Conservation (phyloP, 164 flowering plant species). For the Kalanchoe fedtschenkoi region DNA sequence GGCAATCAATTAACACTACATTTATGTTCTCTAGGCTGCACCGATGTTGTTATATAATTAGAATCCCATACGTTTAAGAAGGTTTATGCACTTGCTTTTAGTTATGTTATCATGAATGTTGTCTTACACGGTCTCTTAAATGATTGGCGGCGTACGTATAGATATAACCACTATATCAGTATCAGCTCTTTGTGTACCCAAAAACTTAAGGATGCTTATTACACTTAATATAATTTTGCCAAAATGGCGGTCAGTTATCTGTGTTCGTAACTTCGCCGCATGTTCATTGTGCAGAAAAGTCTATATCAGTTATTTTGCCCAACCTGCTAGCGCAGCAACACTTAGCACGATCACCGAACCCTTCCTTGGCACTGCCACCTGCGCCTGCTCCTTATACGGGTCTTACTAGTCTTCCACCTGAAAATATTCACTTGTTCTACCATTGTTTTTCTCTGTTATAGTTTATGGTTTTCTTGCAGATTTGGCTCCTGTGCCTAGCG, state of each 20-base stretch:
- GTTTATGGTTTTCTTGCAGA: neutral
- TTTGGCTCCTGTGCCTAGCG: neutral
- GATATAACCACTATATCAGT: too few relatives aligned
- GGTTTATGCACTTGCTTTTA: too few relatives aligned
- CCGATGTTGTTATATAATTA: too few relatives aligned
- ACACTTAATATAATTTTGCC: neutral
- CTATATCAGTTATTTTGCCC: neutral
- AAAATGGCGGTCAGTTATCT: neutral
- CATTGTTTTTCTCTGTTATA: neutral
- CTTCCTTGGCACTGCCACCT: neutral
- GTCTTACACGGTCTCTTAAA: too few relatives aligned
- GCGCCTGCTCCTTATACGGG: slow-evolving; percentile 2
- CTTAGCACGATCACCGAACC: neutral
- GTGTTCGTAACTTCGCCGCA: neutral
- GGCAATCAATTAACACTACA: too few relatives aligned
- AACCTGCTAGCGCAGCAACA: neutral
- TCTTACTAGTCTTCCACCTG: neutral
- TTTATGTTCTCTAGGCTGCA: neutral
- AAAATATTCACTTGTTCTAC: neutral
- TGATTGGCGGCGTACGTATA: too few relatives aligned
- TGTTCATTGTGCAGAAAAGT: neutral
- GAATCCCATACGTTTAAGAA: too few relatives aligned
- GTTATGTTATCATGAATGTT: too few relatives aligned
- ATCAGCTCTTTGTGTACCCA: neutral
- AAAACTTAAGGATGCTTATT: neutral